phyloP scores from a whole-genome alignment of 2,329 filamentous ascomycete genomes.

The Spiromastix sp. region DNA sequence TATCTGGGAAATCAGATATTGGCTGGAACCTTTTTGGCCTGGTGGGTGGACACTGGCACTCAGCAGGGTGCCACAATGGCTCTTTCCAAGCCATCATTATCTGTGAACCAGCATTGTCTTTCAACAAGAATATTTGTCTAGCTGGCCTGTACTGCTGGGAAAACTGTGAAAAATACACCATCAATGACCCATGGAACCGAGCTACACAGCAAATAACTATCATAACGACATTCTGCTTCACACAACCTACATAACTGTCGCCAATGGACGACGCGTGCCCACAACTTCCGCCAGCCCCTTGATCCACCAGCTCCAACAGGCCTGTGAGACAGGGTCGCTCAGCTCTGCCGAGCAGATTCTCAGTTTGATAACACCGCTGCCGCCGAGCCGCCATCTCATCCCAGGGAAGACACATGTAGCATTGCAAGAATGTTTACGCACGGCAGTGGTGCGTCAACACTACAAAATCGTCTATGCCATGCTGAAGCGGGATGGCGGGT shows the following conservation, averaged over 20 bases:
- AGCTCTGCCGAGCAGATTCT: background rate
- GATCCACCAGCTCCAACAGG: background rate
- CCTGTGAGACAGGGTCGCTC: background rate
- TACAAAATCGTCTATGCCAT: background rate
- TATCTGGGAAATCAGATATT: too few relatives aligned
- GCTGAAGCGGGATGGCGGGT: background rate
- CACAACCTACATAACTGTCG: background rate
- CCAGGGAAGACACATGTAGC: background rate
- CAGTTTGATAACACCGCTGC: background rate
- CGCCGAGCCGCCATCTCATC: background rate
- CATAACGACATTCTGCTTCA: background rate
- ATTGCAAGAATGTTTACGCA: background rate
- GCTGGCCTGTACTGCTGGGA: too few relatives aligned
- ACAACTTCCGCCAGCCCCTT: background rate
- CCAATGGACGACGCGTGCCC: background rate
- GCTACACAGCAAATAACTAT: too few relatives aligned
- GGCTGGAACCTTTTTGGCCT: too few relatives aligned
- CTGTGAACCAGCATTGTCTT: too few relatives aligned
- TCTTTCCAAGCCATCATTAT: too few relatives aligned
- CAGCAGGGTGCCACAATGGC: too few relatives aligned
- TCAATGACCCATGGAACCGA: too few relatives aligned
- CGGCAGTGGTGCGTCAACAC: background rate
- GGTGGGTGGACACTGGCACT: too few relatives aligned
- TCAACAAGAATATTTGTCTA: too few relatives aligned
- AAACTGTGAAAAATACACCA: too few relatives aligned